phyloP scores from a whole-genome alignment of 2,329 filamentous ascomycete genomes.

The Cladosporium cucumerinum region DNA sequence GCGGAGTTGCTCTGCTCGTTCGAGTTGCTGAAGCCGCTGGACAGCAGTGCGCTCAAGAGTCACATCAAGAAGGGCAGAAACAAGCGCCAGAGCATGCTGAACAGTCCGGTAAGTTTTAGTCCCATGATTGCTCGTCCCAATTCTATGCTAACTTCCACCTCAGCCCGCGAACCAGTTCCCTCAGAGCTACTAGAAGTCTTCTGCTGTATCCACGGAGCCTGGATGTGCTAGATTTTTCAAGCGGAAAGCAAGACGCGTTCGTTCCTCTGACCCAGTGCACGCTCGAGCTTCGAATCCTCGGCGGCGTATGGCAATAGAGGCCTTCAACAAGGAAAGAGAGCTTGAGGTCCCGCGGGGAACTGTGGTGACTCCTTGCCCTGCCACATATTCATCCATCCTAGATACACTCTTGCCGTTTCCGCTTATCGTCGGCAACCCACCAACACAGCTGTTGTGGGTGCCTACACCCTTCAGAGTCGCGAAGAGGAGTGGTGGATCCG shows the following conservation, averaged over 20 bases:
- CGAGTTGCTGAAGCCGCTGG: slow-evolving; percentile 90
- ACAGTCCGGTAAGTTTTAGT: slow-evolving; percentile 75
- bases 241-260: background rate
- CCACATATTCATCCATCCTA: background rate
- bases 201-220: background rate
- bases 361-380: background rate
- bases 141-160: slow-evolving; percentile 18
- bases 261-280: background rate
- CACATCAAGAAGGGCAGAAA: slow-evolving; percentile 98
- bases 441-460: background rate
- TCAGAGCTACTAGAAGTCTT: slow-evolving; percentile 46
- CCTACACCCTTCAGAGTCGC: background rate
- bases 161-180: slow-evolving; percentile 51
- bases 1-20: slow-evolving; percentile 93
- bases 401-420: background rate
- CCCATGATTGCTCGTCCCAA: background rate
- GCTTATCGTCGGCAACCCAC: background rate
- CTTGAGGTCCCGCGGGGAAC: background rate
- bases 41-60: slow-evolving; percentile 93
- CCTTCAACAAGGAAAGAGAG: background rate
- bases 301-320: background rate
- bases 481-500: background rate
- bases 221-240: too few species aligned
- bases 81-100: slow-evolving; percentile 90
- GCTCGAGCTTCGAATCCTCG: background rate